Base-by-base conservation (phyloP, 805 yeast genomes). In the Lachancea sp. region DNA sequence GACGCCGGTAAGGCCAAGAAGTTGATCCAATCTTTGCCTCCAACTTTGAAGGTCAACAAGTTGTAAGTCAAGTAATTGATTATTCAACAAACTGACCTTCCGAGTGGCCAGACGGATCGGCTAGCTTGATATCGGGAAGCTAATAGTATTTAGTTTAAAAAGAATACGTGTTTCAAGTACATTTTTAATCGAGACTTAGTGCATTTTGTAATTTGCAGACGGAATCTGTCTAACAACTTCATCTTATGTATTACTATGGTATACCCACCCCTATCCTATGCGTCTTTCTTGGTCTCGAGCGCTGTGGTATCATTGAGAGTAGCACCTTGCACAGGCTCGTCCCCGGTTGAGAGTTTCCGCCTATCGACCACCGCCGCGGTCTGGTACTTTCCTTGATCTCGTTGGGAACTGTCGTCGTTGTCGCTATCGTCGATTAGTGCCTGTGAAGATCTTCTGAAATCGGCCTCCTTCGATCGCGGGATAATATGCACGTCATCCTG, bases 1-100 rank as follows among this genome's bases (percentile, higher is more conserved):
- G 98, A 93, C 73, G 85, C 88, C 67, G 84, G 87, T 73, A 90
- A 89, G 82, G 98, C 98, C 67, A 82, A 86, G 84, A 93, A 93
- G 81, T 81, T 93, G 77, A 82, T 86, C 69, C 96, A 90, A 79
- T 85, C 98, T 67, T 80, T 93, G 67, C 97, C 98, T 73, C 95
- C 99, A 71, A 79, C 85, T 66, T 79, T 85, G 73, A 78, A 81
- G 71, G 82, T 83, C 70, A 79, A 70, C 67, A 65, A 63, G 56
- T 66, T 68, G 66, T 70, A 70, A 68, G 52, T 43, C 38, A 20
- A 68, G 52, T 43, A 36, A 20, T 22, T 29, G 7, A 35, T 6
- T 25, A 5, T 18, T 11, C 18, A 32, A 46, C 35, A 15, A 27
- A 13, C 31, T 22, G 25, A 22, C 25, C 25, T 22, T 6, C 8